phyloP scores from a whole-genome alignment of 2,329 filamentous ascomycete genomes.

The Chaetomiaceae sp. region DNA sequence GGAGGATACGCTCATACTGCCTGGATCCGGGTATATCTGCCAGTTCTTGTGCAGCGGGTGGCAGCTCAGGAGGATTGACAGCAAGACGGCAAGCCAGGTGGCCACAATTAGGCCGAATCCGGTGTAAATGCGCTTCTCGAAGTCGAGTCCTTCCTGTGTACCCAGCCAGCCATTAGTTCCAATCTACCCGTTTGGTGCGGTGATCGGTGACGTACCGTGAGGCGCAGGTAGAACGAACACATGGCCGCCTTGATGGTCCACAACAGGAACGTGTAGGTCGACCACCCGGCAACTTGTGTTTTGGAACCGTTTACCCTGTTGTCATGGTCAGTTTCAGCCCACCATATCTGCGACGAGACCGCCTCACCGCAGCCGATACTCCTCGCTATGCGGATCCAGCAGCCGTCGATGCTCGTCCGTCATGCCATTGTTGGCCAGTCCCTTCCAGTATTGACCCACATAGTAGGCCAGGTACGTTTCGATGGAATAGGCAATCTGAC shows the following conservation, averaged over 20 bases:
- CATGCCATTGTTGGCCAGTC: slow-evolving; percentile 32
- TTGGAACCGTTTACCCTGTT: slow-evolving; percentile 32
- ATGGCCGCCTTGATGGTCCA: slow-evolving; percentile 27
- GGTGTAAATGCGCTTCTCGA: slow-evolving; percentile 26
- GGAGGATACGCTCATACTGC: slow-evolving; percentile 36
- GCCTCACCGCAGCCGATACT: slow-evolving; percentile 26
- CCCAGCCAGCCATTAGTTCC: slow-evolving; percentile 1
- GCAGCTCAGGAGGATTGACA: slow-evolving; percentile 32
- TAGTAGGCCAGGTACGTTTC: slow-evolving; percentile 29
- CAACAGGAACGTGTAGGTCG: slow-evolving; percentile 25
- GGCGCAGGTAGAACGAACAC: slow-evolving; percentile 29
- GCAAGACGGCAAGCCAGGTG: slow-evolving; percentile 31
- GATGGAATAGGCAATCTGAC: slow-evolving; percentile 19
- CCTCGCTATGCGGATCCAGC: slow-evolving; percentile 25
- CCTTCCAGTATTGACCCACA: slow-evolving; percentile 26
- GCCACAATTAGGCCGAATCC: slow-evolving; percentile 31
- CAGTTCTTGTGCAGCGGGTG: slow-evolving; percentile 33
- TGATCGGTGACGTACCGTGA: slow-evolving; percentile 25
- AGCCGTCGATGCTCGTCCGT: slow-evolving; percentile 25
- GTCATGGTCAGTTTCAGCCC: background rate
- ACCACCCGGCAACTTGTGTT: slow-evolving; percentile 29
- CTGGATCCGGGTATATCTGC: slow-evolving; percentile 39
- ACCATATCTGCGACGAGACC: too few species aligned
- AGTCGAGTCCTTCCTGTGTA: slow-evolving; percentile 28
- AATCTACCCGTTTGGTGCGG: too few species aligned